Evolutionary conservation across 164 flowering plant genomes (phyloP), one percentile per base, ranked within the genome.

Genomic region (Macadamia integrifolia): DNA sequence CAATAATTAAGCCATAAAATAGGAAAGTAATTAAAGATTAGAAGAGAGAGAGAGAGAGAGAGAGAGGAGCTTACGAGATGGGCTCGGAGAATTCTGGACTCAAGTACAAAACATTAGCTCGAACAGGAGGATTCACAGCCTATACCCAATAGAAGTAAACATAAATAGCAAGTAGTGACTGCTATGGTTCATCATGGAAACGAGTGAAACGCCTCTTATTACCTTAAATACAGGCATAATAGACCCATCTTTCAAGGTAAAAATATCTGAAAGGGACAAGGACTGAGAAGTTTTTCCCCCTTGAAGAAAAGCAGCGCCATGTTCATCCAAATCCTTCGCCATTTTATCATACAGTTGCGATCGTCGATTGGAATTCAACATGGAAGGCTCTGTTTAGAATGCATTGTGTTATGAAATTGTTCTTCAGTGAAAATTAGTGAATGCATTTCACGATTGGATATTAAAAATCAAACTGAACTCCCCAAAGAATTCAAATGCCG

Each of bases 231-330:
- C 76, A 71, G 98, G 99, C 11, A 76, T 78, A n/a, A 92, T 91
- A 56, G 69, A n/a, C 60, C 90, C 99, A 87, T 90, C 90, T 69
- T 84, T 81, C 5, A 53, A n/a, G 15, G 57, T 4, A 53, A 53
- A 53, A 53, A 53, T 53, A 53, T 53, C 57, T 14, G 98, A 89
- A 68, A 94, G 85, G 9, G 91, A 85, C 64, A 94, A 68, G 4
- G 97, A 92, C 78, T 92, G 98, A 72, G 99, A 89, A 50, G 99
- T 94, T 72, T 88, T 86, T 67, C 98, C 99, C 6, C 81, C 81
- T 74, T 81, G 80, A 40, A 94, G 89, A 62, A 94, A 94, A 42
- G 62, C 74, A 0, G 91, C 77, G 15, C 99, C 97, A 32, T 84
- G 76, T 67, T 88, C 90, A 72, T 90, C 86, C 76, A 94, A 78